A percentile compares a stretch with the other conserved stretches of the same genome.
These are phyloP conservation scores for Pelargonium fulgidum DNA, from an alignment of 441 rosid genomes.

Conservation along the genomic window DNA sequence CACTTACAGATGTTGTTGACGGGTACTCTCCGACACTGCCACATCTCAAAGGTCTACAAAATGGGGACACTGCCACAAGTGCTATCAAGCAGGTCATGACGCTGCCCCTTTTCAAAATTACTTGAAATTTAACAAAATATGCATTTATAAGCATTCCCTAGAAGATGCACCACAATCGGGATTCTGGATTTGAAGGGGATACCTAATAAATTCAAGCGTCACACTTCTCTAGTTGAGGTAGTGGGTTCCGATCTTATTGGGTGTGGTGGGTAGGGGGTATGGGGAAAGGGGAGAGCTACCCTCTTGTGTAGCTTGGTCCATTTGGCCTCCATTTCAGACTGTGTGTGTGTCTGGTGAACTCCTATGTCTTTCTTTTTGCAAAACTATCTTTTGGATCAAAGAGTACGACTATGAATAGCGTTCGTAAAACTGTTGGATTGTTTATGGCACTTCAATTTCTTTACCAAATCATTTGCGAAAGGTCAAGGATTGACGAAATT, in stretches of 20 bases:
- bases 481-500: slow-evolving; percentile 2
- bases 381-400: slow-evolving; percentile 7
- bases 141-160: neutral
- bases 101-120: slow-evolving; percentile 17
- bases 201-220: too few species aligned
- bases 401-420: slow-evolving; percentile 11
- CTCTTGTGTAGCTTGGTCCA: too few species aligned
- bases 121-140: neutral
- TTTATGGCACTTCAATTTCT: neutral
- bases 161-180: neutral
- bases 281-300: too few species aligned
- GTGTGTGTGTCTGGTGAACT: neutral
- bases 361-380: slow-evolving; percentile 11
- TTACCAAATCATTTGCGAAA: neutral
- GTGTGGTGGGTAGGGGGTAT: too few species aligned
- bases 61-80: slow-evolving; percentile 98
- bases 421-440: neutral
- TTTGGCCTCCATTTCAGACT: too few species aligned
- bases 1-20: slow-evolving; percentile 87
- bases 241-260: too few species aligned
- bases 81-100: slow-evolving; percentile 88
- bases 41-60: slow-evolving; percentile 98
- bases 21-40: slow-evolving; percentile 97
- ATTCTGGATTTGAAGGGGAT: too few species aligned
- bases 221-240: too few species aligned